Evolutionary conservation across 305 asterid genomes (phyloP), one percentile per base, ranked within the genome.

Genomic region (Fraxinus xanthoxyloides): DNA sequence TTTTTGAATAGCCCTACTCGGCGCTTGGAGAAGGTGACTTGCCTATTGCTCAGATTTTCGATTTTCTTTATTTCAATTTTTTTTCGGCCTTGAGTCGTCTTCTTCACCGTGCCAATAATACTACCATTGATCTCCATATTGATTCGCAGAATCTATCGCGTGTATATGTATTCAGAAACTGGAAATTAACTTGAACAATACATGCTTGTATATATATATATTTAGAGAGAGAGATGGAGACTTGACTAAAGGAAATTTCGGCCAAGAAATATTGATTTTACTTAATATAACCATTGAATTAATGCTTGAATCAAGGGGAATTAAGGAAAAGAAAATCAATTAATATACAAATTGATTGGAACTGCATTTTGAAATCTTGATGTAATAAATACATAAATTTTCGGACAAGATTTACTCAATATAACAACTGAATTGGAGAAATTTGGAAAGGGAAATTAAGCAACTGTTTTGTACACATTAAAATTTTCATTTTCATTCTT

Each of bases 1-100:
- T 84, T 84, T 19, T 84, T 84, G 82, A 84, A 84, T 26, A 84
- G 86, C 0, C 86, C 86, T 8, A 43, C 40, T 51, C 86, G 86
- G 0, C 86, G 82, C 73, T 84, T 80, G 8, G 86, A 84, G 34
- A 84, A 84, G 21, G 86, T 81, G 34, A 80, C 86, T 24, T 80
- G 82, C 28, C 81, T 21, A 23, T 77, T 81, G 46, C 69, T 80
- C 15, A 24, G 67, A 32, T 80, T 69, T 9, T 84, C 82, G 0
- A 84, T 84, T 72, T 79, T 78, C 75, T 80, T 69, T 10, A 84
- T 84, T 26, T 77, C 79, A 43, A 84, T 84, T 46, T 84, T 84
- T 26, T 75, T 38, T 7, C 86, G 56, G 2, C 86, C 86, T 80
- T 80, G 84, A 24, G 84, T 84, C 74, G 46, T 70, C 75, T 80